A percentile compares a stretch with the other conserved stretches of the same genome.
Conservation (phyloP, 2,329 filamentous ascomycete genomes). For the Penicillium thymicola region DNA sequence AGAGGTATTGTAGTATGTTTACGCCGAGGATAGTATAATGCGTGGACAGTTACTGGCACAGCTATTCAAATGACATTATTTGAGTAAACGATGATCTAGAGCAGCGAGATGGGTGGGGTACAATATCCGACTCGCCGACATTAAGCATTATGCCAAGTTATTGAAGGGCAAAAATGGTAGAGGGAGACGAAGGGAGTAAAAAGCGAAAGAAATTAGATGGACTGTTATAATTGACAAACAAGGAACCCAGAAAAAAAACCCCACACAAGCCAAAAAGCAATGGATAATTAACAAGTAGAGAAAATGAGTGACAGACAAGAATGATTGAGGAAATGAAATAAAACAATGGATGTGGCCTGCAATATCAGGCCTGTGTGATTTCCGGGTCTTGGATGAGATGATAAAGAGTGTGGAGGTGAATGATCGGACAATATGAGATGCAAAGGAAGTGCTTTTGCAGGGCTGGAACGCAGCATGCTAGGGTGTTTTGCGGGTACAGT, state of each 20-base stretch:
- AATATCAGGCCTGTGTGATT: not conserved
- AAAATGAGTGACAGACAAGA: not conserved
- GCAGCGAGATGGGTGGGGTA: not conserved
- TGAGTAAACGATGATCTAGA: not conserved
- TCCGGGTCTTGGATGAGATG: not conserved
- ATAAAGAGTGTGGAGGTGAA: slow-evolving; percentile 8
- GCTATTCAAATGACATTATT: not conserved
- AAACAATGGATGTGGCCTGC: not conserved
- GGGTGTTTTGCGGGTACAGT: not conserved
- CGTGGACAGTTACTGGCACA: not conserved
- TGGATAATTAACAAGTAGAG: not conserved
- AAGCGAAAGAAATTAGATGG: not conserved
- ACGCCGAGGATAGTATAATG: not conserved
- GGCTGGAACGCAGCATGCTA: slow-evolving; percentile 20
- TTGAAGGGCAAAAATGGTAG: not conserved
- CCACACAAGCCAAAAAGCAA: not conserved
- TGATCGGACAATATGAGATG: slow-evolving; percentile 1
- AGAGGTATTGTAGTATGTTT: no score
- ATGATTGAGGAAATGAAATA: not conserved
- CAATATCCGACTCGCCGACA: not conserved
- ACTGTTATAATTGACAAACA: not conserved
- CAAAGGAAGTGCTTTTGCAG: slow-evolving; percentile 15
- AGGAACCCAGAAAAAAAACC: not conserved
- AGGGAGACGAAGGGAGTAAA: not conserved
- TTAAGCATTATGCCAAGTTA: slow-evolving; percentile 10